Percentiles rank a stretch among this genome's conserved stretches.
phyloP scores from a whole-genome alignment of 1,284 basidiomycete genomes.

The Ustilago shanxiensis region DNA sequence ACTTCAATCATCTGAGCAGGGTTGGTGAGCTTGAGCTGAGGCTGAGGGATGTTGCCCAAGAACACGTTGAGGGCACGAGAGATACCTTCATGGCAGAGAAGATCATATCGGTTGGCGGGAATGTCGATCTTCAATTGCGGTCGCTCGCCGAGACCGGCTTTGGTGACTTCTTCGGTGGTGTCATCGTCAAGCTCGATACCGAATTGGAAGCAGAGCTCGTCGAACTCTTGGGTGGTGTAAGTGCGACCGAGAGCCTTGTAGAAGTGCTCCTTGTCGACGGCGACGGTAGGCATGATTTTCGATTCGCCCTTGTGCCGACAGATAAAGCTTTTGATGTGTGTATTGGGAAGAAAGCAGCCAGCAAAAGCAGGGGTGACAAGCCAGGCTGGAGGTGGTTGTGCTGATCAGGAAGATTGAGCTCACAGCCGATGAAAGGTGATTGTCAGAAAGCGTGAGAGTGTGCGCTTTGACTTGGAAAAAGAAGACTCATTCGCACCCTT shows the following conservation, averaged over 20 bases:
- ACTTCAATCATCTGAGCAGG: slow-evolving; percentile 59
- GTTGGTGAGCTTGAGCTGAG: slow-evolving; percentile 68
- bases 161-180: slow-evolving; percentile 90
- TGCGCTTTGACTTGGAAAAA: slow-evolving; percentile 5
- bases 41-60: slow-evolving; percentile 79
- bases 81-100: slow-evolving; percentile 97
- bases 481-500: slow-evolving; percentile 9
- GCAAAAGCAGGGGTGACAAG: background rate
- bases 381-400: slow-evolving; percentile 1
- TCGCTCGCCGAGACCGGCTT: slow-evolving; percentile 80
- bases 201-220: slow-evolving; percentile 95
- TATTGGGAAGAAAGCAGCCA: background rate
- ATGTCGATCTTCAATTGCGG: slow-evolving; percentile 98
- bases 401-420: background rate
- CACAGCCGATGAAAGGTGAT: too few relatives aligned
- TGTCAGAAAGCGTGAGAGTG: too few relatives aligned
- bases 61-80: slow-evolving; percentile 88
- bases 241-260: slow-evolving; percentile 85
- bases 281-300: slow-evolving; percentile 85
- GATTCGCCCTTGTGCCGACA: background rate
- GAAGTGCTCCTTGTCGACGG: slow-evolving; percentile 94
- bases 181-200: slow-evolving; percentile 98
- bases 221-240: slow-evolving; percentile 86
- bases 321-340: background rate
- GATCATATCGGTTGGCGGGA: slow-evolving; percentile 95